Base-by-base conservation (phyloP, 1,284 basidiomycete genomes). In the Tilletia horrida region DNA sequence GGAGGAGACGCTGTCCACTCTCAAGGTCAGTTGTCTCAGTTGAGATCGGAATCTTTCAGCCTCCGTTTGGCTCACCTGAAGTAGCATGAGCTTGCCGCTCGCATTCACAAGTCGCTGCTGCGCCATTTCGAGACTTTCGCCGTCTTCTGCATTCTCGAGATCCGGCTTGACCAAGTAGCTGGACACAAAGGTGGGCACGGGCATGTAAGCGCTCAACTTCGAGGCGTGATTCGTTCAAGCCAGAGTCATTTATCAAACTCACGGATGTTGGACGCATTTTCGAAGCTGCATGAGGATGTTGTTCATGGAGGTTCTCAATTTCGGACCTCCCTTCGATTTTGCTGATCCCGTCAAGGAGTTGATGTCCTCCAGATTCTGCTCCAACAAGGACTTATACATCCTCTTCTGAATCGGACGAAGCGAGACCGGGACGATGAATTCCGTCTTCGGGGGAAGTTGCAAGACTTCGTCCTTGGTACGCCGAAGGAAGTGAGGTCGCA, bases 381-480 rank as follows among this genome's bases (percentile, higher is more conserved):
- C 72, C 18, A 76, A 69, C 23, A 76, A 70, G 42, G 68, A 71
- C 43, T 90, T 88, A 80, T 93, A 97, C 8, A 97, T 86, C 76
- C 92, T 88, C 81, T 92, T 92, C 80, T 97, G 95, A 40, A 97
- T 83, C 0, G 89, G 87, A 0, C 91, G 86, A 87, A 97, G 89
- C 13, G 91, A 92, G 44, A 97, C 86, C 0, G 95, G 95, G 0
- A 97, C 89, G 73, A 97, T 95, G 67, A 86, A 84, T 72, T 86
- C 86, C 63, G 84, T 83, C 84, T 96, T 94, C 0, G 92, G 91
- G 23, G 95, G 94, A 14, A 97, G 86, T 72, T 92, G 87, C 43
- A 97, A 86, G 1, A 97, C 94, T 77, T 96, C 91, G 69, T 89
- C 90, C 83, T 97, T 97, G 76, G 92, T 88, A 23, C 94, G 89